These are phyloP conservation scores for Uronychia setigera DNA, from an alignment of 73 alveolate species.

Conservation along the genomic window DNA sequence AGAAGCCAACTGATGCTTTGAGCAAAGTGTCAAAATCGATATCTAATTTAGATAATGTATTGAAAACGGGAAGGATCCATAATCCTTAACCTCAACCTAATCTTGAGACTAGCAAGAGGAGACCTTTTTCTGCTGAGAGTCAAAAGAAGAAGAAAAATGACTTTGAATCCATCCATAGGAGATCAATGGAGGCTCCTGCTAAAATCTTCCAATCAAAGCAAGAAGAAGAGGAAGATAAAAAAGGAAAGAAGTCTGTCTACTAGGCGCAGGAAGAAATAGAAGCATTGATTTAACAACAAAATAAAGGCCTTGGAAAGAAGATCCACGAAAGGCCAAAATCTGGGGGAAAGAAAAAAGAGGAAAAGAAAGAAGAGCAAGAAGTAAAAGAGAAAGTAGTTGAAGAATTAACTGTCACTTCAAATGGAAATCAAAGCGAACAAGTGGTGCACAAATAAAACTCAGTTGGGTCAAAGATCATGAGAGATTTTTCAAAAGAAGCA, in stretches of 20 bases:
- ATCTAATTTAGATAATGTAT: neutral
- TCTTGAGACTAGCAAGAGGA: neutral
- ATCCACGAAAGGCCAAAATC: neutral
- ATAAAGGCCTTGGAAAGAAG: neutral
- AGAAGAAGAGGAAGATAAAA: neutral
- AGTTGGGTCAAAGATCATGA: neutral
- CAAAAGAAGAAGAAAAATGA: neutral
- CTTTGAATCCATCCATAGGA: neutral
- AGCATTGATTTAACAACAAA: neutral
- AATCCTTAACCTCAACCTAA: neutral
- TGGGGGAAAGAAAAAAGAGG: too few relatives aligned
- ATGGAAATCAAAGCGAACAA: neutral
- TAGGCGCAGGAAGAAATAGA: neutral
- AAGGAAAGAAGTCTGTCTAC: neutral
- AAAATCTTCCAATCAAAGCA: too few relatives aligned
- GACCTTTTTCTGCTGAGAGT: neutral
- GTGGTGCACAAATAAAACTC: neutral
- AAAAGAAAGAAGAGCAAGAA: too few relatives aligned
- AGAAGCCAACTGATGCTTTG: neutral
- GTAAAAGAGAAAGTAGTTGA: too few relatives aligned
- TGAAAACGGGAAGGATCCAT: neutral
- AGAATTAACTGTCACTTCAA: neutral
- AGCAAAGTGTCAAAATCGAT: neutral
- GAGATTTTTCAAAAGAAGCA: neutral
- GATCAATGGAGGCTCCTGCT: neutral